Conservation (phyloP, 2,329 filamentous ascomycete genomes). For the Verticillium longisporum region DNA sequence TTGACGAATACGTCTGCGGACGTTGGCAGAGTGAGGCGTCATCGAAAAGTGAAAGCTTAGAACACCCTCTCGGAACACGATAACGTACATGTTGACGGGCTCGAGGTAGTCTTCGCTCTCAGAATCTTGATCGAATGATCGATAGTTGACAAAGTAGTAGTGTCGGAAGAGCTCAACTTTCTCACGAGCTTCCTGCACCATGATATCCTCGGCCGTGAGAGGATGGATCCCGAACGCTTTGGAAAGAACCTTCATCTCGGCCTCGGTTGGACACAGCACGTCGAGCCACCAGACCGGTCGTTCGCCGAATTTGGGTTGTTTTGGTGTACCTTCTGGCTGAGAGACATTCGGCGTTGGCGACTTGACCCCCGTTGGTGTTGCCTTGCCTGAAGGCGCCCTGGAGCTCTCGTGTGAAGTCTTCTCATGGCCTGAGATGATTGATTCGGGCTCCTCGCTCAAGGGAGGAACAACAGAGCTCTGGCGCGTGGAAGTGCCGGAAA, state of each 20-base stretch:
- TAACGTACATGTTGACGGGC: conserved; percentile 94
- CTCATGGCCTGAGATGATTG: conserved; percentile 20
- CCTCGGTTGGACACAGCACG: conserved; percentile 81
- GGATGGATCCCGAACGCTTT: conserved; percentile 96
- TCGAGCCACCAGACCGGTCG: conserved; percentile 97
- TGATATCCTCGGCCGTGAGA: conserved; percentile 90
- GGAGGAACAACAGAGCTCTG: conserved; percentile 34
- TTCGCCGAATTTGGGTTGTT: conserved; percentile 60
- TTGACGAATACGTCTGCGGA: conserved; percentile 87
- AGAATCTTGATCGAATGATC: conserved; percentile 92
- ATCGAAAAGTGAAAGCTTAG: conserved; percentile 97
- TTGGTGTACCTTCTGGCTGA: conserved; percentile 25
- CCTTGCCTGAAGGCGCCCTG: conserved; percentile 33
- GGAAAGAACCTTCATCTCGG: conserved; percentile 89
- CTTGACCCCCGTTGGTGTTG: conserved; percentile 38
- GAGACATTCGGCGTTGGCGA: conserved; percentile 19
- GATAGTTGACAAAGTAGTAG: conserved; percentile 99
- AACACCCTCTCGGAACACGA: conserved; percentile 93
- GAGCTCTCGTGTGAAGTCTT: conserved; percentile 21
- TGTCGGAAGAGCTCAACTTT: conserved; percentile 96
- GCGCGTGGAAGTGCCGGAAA: conserved; percentile 37
- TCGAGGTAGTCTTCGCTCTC: conserved; percentile 87
- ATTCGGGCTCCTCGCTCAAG: background rate
- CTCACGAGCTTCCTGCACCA: conserved; percentile 94
- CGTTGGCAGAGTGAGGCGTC: conserved; percentile 92